Conservation (phyloP, 2,329 filamentous ascomycete genomes). For the Pestalotiopsis sp. region DNA sequence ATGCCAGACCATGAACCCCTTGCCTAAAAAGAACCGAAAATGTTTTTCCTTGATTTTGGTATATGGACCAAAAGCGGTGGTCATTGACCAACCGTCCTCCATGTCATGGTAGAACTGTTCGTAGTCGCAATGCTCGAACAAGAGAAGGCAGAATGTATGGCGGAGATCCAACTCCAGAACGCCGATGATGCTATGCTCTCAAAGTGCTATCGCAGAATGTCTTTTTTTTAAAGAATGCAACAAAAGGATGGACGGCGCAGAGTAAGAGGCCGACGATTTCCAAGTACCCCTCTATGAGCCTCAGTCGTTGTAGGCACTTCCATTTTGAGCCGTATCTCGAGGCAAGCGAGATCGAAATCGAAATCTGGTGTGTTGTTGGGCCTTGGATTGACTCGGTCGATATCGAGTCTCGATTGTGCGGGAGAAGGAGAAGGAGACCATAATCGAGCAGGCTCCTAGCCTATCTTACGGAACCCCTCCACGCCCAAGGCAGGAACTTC, state of each 20-base stretch:
- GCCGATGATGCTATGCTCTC: background rate
- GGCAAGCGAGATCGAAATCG: background rate
- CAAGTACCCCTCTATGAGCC: background rate
- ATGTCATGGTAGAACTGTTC: background rate
- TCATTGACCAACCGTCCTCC: background rate
- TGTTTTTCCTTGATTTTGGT: background rate
- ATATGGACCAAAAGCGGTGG: background rate
- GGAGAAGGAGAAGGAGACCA: background rate
- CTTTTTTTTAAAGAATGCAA: background rate
- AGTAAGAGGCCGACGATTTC: background rate
- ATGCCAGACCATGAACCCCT: background rate
- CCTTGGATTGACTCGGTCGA: background rate
- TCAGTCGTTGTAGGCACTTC: background rate
- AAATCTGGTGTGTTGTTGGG: background rate
- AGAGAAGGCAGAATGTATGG: background rate
- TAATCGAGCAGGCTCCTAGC: constrained; percentile 12
- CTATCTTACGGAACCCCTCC: constrained; percentile 55
- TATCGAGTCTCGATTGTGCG: background rate
- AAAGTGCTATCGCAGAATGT: background rate
- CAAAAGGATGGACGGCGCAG: background rate
- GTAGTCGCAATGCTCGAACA: background rate
- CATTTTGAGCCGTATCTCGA: background rate
- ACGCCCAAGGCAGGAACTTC: constrained; percentile 68
- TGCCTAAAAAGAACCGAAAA: background rate
- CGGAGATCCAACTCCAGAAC: background rate